phyloP scores from a whole-genome alignment of 2,329 filamentous ascomycete genomes.

The Helicocarpus griseus region DNA sequence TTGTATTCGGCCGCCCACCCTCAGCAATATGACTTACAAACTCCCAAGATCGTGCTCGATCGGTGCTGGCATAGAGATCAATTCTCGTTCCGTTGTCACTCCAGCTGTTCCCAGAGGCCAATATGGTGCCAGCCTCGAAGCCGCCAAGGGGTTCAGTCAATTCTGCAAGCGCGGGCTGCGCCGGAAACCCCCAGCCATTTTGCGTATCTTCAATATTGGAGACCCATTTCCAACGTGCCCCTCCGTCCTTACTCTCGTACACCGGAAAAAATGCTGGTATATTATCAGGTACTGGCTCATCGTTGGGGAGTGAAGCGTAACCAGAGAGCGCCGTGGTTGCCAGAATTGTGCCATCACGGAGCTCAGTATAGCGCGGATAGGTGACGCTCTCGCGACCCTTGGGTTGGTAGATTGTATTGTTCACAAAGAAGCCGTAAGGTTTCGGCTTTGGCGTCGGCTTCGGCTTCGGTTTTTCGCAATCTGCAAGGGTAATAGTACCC shows the following conservation, averaged over 20 bases:
- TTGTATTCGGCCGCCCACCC: conserved; percentile 48
- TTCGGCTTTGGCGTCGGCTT: background rate
- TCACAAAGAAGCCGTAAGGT: background rate
- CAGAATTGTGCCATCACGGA: background rate
- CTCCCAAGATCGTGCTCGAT: conserved; percentile 51
- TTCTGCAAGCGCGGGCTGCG: conserved; percentile 57
- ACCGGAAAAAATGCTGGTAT: background rate
- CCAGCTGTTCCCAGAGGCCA: conserved; percentile 46
- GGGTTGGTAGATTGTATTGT: conserved; percentile 1
- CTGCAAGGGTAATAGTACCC: background rate
- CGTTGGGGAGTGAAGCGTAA: too few species aligned
- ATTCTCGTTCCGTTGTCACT: conserved; percentile 50
- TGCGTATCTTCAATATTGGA: conserved; percentile 51
- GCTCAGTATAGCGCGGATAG: background rate
- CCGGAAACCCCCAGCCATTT: conserved; percentile 54
- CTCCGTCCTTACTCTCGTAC: conserved; percentile 30
- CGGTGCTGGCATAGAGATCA: conserved; percentile 55
- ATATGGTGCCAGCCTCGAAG: conserved; percentile 51
- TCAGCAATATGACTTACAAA: conserved; percentile 54
- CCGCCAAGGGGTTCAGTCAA: conserved; percentile 47
- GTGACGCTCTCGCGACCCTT: background rate
- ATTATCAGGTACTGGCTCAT: too few species aligned
- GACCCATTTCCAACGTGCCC: conserved; percentile 51
- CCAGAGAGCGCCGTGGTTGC: background rate
- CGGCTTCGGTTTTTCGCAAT: background rate